These are phyloP conservation scores for Fraxinus sp. DNA, from an alignment of 305 asterid species.

Conservation along the genomic window DNA sequence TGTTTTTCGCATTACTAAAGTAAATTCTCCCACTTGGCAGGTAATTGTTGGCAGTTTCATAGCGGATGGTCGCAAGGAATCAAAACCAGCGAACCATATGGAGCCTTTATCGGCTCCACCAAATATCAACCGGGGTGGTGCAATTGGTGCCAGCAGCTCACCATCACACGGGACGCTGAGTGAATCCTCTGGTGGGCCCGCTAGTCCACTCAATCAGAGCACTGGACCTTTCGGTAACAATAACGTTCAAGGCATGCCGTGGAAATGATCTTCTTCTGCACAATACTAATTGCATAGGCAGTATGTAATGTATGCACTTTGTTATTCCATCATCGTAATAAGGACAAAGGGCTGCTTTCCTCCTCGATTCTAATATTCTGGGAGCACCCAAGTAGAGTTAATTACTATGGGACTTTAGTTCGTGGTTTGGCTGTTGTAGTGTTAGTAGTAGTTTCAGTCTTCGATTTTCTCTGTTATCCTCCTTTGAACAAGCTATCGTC, in stretches of 20 bases:
- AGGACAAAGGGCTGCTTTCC: conserved; percentile 18
- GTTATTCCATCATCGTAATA: conserved; percentile 20
- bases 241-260: conserved; percentile 44
- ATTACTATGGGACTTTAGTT: neutral
- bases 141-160: conserved; percentile 47
- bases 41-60: conserved; percentile 59
- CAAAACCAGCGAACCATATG: conserved; percentile 34
- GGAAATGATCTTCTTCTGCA: conserved; percentile 39
- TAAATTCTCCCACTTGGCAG: conserved; percentile 31
- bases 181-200: conserved; percentile 66
- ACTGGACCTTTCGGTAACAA: conserved; percentile 40
- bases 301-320: conserved; percentile 17
- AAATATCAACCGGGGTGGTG: conserved; percentile 37
- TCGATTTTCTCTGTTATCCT: neutral
- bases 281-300: neutral
- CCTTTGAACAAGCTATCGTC: neutral
- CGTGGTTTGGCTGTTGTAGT: conserved; percentile 9
- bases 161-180: conserved; percentile 60
- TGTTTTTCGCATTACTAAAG: neutral
- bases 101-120: conserved; percentile 36
- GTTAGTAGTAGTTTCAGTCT: neutral
- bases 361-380: conserved; percentile 12
- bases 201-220: conserved; percentile 54
- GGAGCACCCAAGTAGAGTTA: conserved; percentile 24
- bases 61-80: conserved; percentile 43